A percentile compares a stretch with the other conserved stretches of the same genome.
These are phyloP conservation scores for Debaryomyces coudertii DNA, from an alignment of 1,139 yeast genomes.

Conservation along the genomic window DNA sequence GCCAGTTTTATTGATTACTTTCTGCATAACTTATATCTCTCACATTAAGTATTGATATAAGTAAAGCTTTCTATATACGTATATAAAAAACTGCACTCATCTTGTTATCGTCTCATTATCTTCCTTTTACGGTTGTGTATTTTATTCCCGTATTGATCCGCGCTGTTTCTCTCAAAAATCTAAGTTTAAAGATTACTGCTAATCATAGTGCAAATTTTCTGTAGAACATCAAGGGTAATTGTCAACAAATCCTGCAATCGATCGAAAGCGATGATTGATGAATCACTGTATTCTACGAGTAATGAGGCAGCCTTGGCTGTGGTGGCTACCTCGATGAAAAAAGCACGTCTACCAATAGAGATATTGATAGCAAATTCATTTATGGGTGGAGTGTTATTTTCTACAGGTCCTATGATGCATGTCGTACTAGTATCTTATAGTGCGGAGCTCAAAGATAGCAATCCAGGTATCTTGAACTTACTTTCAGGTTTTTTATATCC, in stretches of 20 bases:
- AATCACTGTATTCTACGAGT: constrained; percentile 65
- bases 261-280: constrained; percentile 30
- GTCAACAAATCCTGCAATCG: too few relatives aligned
- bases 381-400: constrained; percentile 70
- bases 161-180: too few relatives aligned
- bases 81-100: too few relatives aligned
- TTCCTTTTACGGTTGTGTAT: too few relatives aligned
- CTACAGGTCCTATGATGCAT: constrained; percentile 75
- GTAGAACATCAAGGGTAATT: too few relatives aligned
- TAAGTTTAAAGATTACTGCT: too few relatives aligned
- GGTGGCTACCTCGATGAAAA: constrained; percentile 83
- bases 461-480: constrained; percentile 58
- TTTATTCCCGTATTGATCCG: too few relatives aligned
- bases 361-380: constrained; percentile 62
- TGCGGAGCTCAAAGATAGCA: constrained; percentile 38
- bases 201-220: too few relatives aligned
- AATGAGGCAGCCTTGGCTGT: constrained; percentile 81
- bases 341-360: constrained; percentile 64
- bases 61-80: too few relatives aligned
- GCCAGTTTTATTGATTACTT: neutral
- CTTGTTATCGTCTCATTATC: too few relatives aligned
- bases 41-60: too few relatives aligned
- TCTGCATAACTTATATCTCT: too few relatives aligned
- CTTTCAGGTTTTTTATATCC: constrained; percentile 64
- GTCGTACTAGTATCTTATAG: constrained; percentile 57